Conservation (phyloP, 2,329 filamentous ascomycete species). For the Hypomyces perniciosus region DNA sequence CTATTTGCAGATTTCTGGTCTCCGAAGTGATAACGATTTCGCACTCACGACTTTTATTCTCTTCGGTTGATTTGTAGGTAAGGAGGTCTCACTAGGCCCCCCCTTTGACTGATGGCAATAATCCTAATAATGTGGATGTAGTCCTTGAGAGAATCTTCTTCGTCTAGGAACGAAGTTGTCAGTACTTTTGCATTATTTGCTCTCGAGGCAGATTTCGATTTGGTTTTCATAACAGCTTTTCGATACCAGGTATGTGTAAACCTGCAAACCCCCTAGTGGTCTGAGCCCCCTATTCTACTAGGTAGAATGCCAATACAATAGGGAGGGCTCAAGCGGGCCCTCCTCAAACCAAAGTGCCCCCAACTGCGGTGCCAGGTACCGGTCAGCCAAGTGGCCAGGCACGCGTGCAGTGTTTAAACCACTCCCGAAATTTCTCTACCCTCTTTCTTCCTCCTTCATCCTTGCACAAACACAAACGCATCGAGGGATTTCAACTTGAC, state of each 20-base stretch:
- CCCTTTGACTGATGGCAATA: background rate
- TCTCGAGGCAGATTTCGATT: constrained; percentile 5
- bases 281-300: too few relatives aligned
- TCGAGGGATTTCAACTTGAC: background rate
- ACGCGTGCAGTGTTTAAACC: background rate
- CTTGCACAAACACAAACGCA: too few relatives aligned
- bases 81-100: background rate
- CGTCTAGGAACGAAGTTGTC: constrained; percentile 2
- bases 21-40: background rate
- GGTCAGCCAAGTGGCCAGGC: background rate
- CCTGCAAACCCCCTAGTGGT: too few relatives aligned
- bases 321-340: too few relatives aligned
- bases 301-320: too few relatives aligned
- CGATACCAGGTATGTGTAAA: constrained; percentile 4
- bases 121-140: background rate
- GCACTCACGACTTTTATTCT: constrained; percentile 7
- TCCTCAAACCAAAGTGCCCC: too few relatives aligned
- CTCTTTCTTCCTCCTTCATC: background rate
- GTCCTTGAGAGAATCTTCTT: constrained; percentile 8
- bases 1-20: too few relatives aligned
- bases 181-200: constrained; percentile 3
- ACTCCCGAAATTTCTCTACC: background rate
- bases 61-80: background rate
- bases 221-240: constrained; percentile 4
- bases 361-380: background rate